Base-by-base conservation (phyloP, 805 yeast genomes). In the Grigorovia yakushimaensis region DNA sequence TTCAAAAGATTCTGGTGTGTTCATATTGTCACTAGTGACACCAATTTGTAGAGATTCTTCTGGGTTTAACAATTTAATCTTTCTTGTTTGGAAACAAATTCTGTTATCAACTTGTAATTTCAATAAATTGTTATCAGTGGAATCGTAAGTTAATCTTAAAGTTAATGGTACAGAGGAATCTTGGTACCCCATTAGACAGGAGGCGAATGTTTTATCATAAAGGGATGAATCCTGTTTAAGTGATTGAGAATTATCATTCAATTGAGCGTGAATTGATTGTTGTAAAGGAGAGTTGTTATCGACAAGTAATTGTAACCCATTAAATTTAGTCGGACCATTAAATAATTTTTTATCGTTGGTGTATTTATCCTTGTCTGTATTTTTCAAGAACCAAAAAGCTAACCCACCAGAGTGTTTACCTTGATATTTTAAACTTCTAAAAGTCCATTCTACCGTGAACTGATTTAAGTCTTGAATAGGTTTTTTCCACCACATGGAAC, bases 21-120 rank as follows among this genome's bases (percentile, higher is more conserved):
- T 61, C 10, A 66, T 71, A 22, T 77, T 66, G 15, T 57, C 57
- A 2, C 83, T 84, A 33, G 81, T 67, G 5, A 77, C 65, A 50
- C 88, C 88, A 41, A 83, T 49, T 44, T 65, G 70, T 3, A 27
- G 22, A 19, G 20, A 37, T 5, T 61, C 51, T 30, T 77, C 77
- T 15, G 2, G n/a, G 37, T 2, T 33, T 15, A 23, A 6, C 17
- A 84, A 60, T 33, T 64, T 58, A 40, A 84, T 68, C 47, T 77
- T 64, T 48, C 77, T 74, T 0, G 88, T 81, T 62, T 80, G 80
- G 64, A 84, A 78, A 59, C 88, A 80, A 47, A 84, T 70, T 54
- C 76, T 78, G 61, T 85, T 85, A 62, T 85, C 87, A 44, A 83
- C 67, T 51, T 84, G 87, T 18, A 84, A 72, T 54, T 82, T 81